A percentile compares a stretch with the other conserved stretches of the same genome.
Conservation (phyloP, 2,329 filamentous ascomycete species). For the Aspergillus piperis region DNA sequence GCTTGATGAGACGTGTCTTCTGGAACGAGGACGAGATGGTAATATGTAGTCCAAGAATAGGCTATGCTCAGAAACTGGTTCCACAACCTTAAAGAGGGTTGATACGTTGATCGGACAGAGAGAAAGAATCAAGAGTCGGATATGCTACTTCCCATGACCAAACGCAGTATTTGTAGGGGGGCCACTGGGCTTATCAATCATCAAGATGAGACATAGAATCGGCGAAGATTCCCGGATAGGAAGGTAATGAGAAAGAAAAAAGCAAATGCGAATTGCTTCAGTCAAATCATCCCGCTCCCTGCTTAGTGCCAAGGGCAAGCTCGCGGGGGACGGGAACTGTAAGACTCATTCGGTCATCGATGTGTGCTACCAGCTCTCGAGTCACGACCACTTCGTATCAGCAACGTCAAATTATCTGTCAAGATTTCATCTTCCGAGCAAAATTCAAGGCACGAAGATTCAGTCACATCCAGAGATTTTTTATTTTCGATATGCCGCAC, state of each 20-base stretch:
- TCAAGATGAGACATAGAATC: constrained; percentile 1
- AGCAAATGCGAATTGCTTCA: constrained; percentile 12
- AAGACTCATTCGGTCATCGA: constrained; percentile 14
- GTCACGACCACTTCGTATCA: constrained; percentile 17
- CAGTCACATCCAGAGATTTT: constrained; percentile 13
- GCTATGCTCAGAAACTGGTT: background rate
- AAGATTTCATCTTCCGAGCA: constrained; percentile 3
- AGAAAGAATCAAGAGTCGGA: background rate
- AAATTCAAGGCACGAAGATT: constrained; percentile 6
- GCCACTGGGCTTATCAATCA: constrained; percentile 1
- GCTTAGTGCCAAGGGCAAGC: constrained; percentile 17
- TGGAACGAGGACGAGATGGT: background rate
- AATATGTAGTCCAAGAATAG: background rate
- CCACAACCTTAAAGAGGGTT: background rate
- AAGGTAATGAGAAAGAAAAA: constrained; percentile 8
- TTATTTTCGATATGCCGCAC: constrained; percentile 14
- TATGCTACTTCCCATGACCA: background rate
- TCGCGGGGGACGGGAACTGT: constrained; percentile 11
- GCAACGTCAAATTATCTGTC: constrained; percentile 15
- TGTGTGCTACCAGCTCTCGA: constrained; percentile 22
- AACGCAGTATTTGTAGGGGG: background rate
- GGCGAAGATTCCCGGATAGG: background rate
- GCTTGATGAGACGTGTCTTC: constrained; percentile 24
- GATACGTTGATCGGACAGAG: background rate
- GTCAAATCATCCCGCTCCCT: constrained; percentile 21